These are phyloP conservation scores for Curvularia eragrostidis DNA, from an alignment of 2,329 filamentous ascomycete species.

Conservation along the genomic window DNA sequence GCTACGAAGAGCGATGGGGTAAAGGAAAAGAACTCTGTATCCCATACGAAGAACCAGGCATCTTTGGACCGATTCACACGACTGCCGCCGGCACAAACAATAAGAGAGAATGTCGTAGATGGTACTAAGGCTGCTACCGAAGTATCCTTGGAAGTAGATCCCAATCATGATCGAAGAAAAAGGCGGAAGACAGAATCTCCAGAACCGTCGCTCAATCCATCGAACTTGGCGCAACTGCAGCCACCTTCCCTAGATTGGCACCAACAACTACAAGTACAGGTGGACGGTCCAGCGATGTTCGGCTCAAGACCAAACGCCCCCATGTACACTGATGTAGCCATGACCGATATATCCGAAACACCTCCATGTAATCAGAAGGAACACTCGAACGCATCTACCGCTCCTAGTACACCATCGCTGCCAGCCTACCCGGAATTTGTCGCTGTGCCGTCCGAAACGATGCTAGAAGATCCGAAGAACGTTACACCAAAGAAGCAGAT, in stretches of 20 bases:
- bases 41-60: conserved; percentile 31
- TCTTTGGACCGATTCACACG: conserved; percentile 39
- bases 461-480: conserved; percentile 6
- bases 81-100: conserved; percentile 9
- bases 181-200: conserved; percentile 49
- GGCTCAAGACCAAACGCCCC: background rate
- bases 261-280: conserved; percentile 39
- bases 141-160: conserved; percentile 36
- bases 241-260: conserved; percentile 31
- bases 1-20: conserved; percentile 27
- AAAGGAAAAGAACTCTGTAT: conserved; percentile 23
- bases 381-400: conserved; percentile 4
- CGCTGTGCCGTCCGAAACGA: background rate
- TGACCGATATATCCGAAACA: conserved; percentile 12
- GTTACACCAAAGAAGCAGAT: conserved; percentile 45
- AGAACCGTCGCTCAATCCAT: background rate
- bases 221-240: background rate
- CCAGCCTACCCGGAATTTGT: background rate
- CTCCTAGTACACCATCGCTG: conserved; percentile 1
- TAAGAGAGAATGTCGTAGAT: background rate
- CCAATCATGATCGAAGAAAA: conserved; percentile 45
- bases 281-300: conserved; percentile 6
- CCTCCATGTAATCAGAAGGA: background rate
- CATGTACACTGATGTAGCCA: background rate
- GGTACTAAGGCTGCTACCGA: conserved; percentile 8